phyloP scores from a whole-genome alignment of 805 yeast species.

The Danielozyma ontarioensis region DNA sequence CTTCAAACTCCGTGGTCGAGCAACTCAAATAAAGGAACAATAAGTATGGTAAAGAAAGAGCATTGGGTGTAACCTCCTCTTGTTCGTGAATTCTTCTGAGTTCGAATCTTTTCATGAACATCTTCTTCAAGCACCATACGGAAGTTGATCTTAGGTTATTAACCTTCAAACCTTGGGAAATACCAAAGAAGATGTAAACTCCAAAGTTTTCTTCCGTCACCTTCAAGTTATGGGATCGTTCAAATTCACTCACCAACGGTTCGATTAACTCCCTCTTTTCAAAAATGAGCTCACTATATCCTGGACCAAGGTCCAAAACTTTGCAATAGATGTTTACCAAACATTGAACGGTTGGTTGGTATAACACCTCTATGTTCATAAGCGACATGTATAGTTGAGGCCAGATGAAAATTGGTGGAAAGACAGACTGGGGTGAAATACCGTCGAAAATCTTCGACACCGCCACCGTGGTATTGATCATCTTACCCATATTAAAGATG shows the following conservation, averaged over 20 bases:
- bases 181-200: conserved; percentile 40
- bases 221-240: conserved; percentile 31
- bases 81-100: conserved; percentile 16
- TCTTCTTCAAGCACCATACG: conserved; percentile 35
- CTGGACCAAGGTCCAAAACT: conserved; percentile 15
- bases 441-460: conserved; percentile 47
- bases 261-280: conserved; percentile 35
- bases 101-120: conserved; percentile 39
- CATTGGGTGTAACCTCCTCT: not conserved
- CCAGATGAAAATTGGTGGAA: conserved; percentile 50
- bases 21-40: conserved; percentile 28
- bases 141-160: conserved; percentile 53
- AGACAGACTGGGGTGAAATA: conserved; percentile 38
- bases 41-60: conserved; percentile 16
- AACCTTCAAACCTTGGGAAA: conserved; percentile 54
- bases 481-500: conserved; percentile 5
- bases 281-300: conserved; percentile 24
- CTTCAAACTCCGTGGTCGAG: conserved; percentile 18
- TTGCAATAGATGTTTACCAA: conserved; percentile 23
- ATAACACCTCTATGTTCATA: conserved; percentile 22
- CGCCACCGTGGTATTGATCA: conserved; percentile 30
- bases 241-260: conserved; percentile 37
- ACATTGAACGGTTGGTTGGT: conserved; percentile 29
- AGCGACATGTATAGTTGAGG: conserved; percentile 27
- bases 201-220: conserved; percentile 47